Conservation (phyloP, 1,284 basidiomycete species). For the Rhodotorula sp. region DNA sequence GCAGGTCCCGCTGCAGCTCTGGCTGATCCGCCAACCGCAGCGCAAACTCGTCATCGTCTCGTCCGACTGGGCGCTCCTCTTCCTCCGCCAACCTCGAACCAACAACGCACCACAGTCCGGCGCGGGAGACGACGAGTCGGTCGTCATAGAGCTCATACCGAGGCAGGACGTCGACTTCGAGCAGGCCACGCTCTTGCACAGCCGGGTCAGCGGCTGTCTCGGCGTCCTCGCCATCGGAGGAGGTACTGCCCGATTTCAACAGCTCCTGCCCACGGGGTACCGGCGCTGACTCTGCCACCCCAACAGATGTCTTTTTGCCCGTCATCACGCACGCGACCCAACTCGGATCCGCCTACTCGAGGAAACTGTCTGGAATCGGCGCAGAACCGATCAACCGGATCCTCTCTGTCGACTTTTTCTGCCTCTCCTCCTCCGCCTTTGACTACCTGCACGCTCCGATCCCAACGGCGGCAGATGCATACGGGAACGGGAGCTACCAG, state of each 20-base stretch:
- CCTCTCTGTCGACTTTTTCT: conserved; percentile 53
- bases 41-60: conserved; percentile 21
- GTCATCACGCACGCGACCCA: conserved; percentile 71
- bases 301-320: conserved; percentile 71
- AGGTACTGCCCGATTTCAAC: conserved; percentile 44
- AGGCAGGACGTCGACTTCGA: conserved; percentile 67
- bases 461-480: conserved; percentile 14
- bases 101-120: neutral
- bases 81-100: conserved; percentile 8
- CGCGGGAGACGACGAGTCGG: conserved; percentile 13
- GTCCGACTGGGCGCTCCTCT: conserved; percentile 22
- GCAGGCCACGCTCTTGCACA: conserved; percentile 56
- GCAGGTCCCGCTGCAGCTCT: conserved; percentile 15
- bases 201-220: conserved; percentile 64
- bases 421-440: conserved; percentile 49
- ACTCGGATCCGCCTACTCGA: conserved; percentile 55
- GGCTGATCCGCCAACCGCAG: conserved; percentile 19
- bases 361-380: conserved; percentile 23
- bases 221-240: conserved; percentile 57
- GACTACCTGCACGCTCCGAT: conserved; percentile 26
- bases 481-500: conserved; percentile 1
- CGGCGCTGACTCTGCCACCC: neutral
- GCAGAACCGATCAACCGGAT: conserved; percentile 51
- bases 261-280: neutral
- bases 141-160: conserved; percentile 75